Evolutionary conservation across 2,329 filamentous ascomycete species (phyloP), one percentile per base, ranked within the genome.

Genomic region (Aureobasidium leucospermi): DNA sequence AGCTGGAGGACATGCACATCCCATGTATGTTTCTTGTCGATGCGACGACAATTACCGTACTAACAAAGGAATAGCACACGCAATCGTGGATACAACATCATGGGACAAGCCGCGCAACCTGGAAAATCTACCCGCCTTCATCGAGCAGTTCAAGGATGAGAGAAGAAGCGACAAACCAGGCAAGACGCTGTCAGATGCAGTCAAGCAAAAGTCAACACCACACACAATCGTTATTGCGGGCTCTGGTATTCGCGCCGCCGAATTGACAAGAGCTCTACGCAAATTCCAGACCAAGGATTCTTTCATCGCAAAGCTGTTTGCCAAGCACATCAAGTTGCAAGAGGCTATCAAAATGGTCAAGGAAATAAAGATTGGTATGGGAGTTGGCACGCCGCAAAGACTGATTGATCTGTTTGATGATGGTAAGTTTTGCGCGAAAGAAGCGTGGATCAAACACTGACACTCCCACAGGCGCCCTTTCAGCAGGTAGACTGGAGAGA

Each of bases 301-400:
- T 52, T 81, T 84, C 47, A 86, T 99, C 1, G 88, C 89, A 2
- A 99, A 99, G 73, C 78, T 99, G 70, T 99, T 99, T 73, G 93
- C 94, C 34, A 99, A 99, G 74, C 94, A 99, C 73, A 96, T 99
- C 78, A 99, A 99, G 75, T 75, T 99, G 10, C 84, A 89, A 57
- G 93, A 97, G 67, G 89, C 92, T 36, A 84, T 92, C 56, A 80
- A 87, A 61, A 89, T 88, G 69, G 83, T 96, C 43, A 81, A 88
- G 67, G 82, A 79, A 63, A 78, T 78, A 56, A 81, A 79, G 62
- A 89, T 91, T 11, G 90, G 90, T 31, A 89, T 97, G 63, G 92
- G 88, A 2, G 90, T 96, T 13, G 94, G 94, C 3, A 99, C 94
- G 5, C 93, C 94, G 5, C 83, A 88, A 51, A 81, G 94, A 49